Percentiles rank a stretch among this genome's conserved stretches.
phyloP scores from a whole-genome alignment of 495 filamentous ascomycete species.

The Parathielavia hyrcaniae region DNA sequence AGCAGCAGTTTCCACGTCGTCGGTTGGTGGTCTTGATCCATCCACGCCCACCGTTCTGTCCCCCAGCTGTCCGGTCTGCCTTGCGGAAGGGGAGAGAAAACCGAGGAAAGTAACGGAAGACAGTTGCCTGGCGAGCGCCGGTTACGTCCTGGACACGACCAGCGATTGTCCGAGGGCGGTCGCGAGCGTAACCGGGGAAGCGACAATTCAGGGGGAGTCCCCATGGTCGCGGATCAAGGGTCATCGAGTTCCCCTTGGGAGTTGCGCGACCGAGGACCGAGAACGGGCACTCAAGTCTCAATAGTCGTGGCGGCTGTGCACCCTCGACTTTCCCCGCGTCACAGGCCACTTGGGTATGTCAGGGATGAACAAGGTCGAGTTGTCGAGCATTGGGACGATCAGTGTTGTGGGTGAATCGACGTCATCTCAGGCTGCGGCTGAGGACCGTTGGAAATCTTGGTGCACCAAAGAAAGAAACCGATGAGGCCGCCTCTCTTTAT shows the following conservation, averaged over 20 bases:
- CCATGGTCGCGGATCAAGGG: not conserved
- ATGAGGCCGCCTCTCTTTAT: slow-evolving; percentile 1
- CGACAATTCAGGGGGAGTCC: not conserved
- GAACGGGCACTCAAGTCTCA: not conserved
- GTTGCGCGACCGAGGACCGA: not conserved
- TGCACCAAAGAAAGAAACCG: not conserved
- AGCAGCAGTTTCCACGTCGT: not conserved
- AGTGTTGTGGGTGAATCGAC: not conserved
- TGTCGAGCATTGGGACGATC: not conserved
- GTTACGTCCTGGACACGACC: not conserved
- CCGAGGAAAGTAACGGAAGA: not conserved
- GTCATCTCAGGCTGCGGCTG: not conserved
- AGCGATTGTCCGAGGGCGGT: not conserved
- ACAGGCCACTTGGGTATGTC: not conserved
- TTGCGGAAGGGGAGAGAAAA: not conserved
- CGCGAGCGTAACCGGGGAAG: not conserved
- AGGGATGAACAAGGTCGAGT: not conserved
- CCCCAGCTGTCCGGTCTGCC: not conserved
- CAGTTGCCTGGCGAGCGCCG: not conserved
- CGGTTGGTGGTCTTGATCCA: slow-evolving; percentile 3
- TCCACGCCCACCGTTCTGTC: not conserved
- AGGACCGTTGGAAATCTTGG: not conserved
- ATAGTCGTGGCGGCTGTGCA: not conserved
- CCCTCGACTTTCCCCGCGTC: not conserved
- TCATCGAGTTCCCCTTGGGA: not conserved